Evolutionary conservation across 2,329 filamentous ascomycete genomes (phyloP).

Genomic region (Thielaviopsis musarum): DNA sequence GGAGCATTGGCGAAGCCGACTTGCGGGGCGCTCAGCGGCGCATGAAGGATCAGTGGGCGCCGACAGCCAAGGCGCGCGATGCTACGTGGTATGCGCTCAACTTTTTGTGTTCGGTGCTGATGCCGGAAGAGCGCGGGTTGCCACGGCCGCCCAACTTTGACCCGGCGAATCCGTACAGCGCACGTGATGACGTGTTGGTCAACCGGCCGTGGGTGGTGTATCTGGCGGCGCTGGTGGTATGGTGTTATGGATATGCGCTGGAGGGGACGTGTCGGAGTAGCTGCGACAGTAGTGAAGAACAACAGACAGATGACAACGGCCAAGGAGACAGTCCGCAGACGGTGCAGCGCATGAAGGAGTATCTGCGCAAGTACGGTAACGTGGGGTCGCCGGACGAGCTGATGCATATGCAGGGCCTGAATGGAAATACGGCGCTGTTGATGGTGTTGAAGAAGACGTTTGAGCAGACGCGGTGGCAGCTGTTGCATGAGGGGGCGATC

Average conservation of each 20-base stretch:
- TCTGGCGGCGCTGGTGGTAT: constrained; percentile 80
- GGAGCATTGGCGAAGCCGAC: constrained; percentile 69
- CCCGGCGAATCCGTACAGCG: constrained; percentile 44
- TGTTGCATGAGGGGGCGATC: constrained; percentile 72
- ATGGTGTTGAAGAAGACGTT: constrained; percentile 73
- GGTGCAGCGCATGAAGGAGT: constrained; percentile 62
- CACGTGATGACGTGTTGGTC: constrained; percentile 73
- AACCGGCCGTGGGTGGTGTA: constrained; percentile 94
- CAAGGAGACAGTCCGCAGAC: constrained; percentile 36
- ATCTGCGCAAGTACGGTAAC: constrained; percentile 54
- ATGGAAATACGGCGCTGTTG: constrained; percentile 65
- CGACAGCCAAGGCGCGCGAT: constrained; percentile 71
- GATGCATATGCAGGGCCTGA: constrained; percentile 55
- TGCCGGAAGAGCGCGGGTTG: constrained; percentile 30
- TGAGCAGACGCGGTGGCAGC: constrained; percentile 70
- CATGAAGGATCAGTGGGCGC: constrained; percentile 82
- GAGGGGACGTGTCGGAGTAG: constrained; percentile 51
- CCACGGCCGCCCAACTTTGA: constrained; percentile 19
- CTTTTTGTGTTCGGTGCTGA: constrained; percentile 70
- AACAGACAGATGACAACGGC: too few relatives aligned
- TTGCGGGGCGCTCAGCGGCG: constrained; percentile 62
- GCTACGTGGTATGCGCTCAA: constrained; percentile 84
- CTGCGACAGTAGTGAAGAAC: too few relatives aligned
- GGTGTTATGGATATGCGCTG: constrained; percentile 84
- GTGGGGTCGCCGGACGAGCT: constrained; percentile 64